phyloP scores from a whole-genome alignment of 345 rosid genomes.

The Rhodamnia argentea region DNA sequence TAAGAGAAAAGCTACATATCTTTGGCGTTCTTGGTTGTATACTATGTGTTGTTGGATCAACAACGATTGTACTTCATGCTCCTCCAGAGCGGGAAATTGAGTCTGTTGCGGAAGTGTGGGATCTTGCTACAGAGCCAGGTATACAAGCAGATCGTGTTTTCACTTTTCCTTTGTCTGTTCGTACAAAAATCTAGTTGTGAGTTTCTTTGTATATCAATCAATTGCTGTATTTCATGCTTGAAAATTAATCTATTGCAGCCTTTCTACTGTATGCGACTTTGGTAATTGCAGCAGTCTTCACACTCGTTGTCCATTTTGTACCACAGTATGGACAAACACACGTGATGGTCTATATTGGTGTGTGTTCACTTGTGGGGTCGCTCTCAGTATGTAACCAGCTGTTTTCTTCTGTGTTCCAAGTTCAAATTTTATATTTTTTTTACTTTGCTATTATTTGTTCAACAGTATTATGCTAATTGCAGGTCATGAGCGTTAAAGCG shows the following conservation, averaged over 20 bases:
- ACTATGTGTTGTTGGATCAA: constrained; percentile 94
- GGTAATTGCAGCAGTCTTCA: constrained; percentile 55
- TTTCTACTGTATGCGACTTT: constrained; percentile 80
- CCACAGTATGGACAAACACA: constrained; percentile 96
- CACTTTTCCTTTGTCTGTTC: background rate
- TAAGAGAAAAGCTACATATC: constrained; percentile 68
- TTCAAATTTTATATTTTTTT: background rate
- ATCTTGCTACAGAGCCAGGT: constrained; percentile 99
- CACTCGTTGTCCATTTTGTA: constrained; percentile 53
- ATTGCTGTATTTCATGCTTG: background rate
- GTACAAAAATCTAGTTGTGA: background rate
- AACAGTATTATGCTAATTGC: background rate
- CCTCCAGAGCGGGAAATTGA: constrained; percentile 88
- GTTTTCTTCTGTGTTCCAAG: background rate
- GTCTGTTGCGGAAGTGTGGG: constrained; percentile 89
- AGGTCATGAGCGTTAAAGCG: constrained; percentile 84
- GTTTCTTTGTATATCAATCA: background rate
- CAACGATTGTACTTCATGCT: constrained; percentile 90
- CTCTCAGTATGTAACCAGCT: constrained; percentile 55
- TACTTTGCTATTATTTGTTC: background rate
- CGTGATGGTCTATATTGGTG: constrained; percentile 87
- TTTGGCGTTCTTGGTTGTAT: constrained; percentile 96
- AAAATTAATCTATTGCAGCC: constrained; percentile 38
- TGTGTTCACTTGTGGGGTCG: constrained; percentile 96
- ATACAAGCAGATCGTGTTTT: background rate